Evolutionary conservation across 2,329 filamentous ascomycete genomes (phyloP).

Genomic region (Fusarium pseudoanthophilum): DNA sequence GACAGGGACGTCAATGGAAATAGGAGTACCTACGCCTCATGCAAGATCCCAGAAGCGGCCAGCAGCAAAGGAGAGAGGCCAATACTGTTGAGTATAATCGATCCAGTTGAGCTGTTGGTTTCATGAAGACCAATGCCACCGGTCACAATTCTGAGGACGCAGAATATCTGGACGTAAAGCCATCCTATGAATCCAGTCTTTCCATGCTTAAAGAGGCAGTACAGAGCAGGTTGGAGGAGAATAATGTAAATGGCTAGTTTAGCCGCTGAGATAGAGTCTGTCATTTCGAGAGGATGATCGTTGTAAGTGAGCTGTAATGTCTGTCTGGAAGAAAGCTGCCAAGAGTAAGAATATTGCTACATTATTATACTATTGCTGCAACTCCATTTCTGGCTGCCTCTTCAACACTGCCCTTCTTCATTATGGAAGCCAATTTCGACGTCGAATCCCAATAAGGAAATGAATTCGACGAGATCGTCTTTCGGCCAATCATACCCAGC

Average conservation of each 20-base stretch:
- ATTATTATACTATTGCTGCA: conserved; percentile 2
- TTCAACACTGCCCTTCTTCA: neutral
- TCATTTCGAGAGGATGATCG: neutral
- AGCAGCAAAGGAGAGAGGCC: conserved; percentile 8
- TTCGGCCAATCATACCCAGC: neutral
- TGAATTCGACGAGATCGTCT: neutral
- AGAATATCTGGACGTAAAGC: conserved; percentile 17
- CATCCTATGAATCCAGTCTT: conserved; percentile 13
- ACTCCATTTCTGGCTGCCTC: neutral
- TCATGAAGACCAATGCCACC: conserved; percentile 9
- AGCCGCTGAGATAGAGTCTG: conserved; percentile 8
- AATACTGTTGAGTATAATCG: conserved; percentile 11
- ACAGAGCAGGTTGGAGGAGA: conserved; percentile 7
- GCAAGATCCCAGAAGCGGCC: conserved; percentile 14
- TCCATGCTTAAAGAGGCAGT: conserved; percentile 21
- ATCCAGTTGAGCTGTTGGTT: neutral
- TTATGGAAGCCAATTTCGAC: neutral
- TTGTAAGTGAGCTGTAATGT: neutral
- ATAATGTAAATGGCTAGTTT: conserved; percentile 9
- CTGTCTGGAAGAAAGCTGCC: neutral
- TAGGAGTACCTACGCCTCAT: conserved; percentile 5
- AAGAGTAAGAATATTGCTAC: neutral
- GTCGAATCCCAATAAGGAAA: neutral
- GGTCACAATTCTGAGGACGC: conserved; percentile 5
- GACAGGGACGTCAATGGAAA: neutral